phyloP scores from a whole-genome alignment of 148 eudicot species.

The Cornus controversa region DNA sequence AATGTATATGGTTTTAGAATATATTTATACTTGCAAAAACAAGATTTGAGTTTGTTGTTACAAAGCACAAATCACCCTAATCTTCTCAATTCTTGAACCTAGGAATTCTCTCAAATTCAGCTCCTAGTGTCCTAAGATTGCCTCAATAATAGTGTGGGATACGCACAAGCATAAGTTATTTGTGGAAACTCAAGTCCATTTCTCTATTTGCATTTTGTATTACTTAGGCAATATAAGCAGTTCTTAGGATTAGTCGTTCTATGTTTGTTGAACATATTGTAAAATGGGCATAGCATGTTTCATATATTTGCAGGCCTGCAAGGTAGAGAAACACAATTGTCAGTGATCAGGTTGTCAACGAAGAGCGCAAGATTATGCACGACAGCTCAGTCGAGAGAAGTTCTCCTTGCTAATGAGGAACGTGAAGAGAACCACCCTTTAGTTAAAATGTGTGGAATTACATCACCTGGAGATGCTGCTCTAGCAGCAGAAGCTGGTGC shows the following conservation, averaged over 20 bases:
- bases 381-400: constrained; percentile 27
- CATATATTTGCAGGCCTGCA: constrained; percentile 24
- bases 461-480: constrained; percentile 92
- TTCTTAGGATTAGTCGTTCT: neutral
- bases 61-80: neutral
- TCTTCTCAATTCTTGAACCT: constrained; percentile 2
- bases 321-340: constrained; percentile 11
- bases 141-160: neutral
- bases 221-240: neutral
- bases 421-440: constrained; percentile 44
- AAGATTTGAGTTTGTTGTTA: neutral
- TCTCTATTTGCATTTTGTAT: neutral
- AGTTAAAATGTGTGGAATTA: constrained; percentile 95
- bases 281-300: neutral
- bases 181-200: no score
- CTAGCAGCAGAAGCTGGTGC: constrained; percentile 97
- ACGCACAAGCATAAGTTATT: no score
- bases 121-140: constrained; percentile 3
- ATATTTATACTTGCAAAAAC: neutral
- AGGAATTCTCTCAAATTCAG: neutral
- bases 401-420: constrained; percentile 16
- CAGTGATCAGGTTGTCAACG: constrained; percentile 18
- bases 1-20: no score
- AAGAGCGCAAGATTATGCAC: constrained; percentile 27
- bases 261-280: neutral